These are phyloP conservation scores for Xylaria sp. DNA, from an alignment of 2,329 filamentous ascomycete species.

Conservation along the genomic window DNA sequence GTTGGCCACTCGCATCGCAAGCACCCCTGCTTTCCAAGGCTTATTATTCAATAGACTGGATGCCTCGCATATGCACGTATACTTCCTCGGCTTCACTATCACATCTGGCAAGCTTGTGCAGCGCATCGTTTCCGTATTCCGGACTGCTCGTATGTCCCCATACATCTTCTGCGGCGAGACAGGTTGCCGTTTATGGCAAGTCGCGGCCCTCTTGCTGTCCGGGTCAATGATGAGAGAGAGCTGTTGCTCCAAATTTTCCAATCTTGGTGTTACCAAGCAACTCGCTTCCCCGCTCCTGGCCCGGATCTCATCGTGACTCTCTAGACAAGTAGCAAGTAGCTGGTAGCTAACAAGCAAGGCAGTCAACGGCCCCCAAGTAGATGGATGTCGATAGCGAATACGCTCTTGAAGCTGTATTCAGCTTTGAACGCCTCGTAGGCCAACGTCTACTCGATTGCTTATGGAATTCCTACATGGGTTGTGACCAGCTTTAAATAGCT, in stretches of 20 bases:
- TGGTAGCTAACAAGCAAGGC: conserved; percentile 10
- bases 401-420: background rate
- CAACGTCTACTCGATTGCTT: background rate
- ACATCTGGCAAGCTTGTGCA: conserved; percentile 21
- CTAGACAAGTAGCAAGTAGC: conserved; percentile 1
- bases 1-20: conserved; percentile 31
- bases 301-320: conserved; percentile 9
- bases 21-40: conserved; percentile 34
- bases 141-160: conserved; percentile 7
- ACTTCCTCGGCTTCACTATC: conserved; percentile 28
- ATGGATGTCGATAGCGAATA: background rate
- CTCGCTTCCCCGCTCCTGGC: conserved; percentile 21
- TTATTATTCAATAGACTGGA: conserved; percentile 37
- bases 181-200: conserved; percentile 28
- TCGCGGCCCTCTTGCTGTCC: conserved; percentile 3
- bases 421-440: background rate
- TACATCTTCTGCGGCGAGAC: conserved; percentile 12
- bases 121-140: conserved; percentile 31
- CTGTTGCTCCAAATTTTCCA: conserved; percentile 18
- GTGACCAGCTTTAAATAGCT: conserved; percentile 7
- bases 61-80: conserved; percentile 33
- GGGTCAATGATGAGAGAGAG: conserved; percentile 2
- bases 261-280: conserved; percentile 29
- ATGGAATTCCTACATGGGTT: background rate
- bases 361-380: background rate